Percentiles rank a stretch among this genome's conserved stretches.
Evolutionary conservation across 495 filamentous ascomycete species (phyloP).

Genomic region (Schizothecium vesticola): DNA sequence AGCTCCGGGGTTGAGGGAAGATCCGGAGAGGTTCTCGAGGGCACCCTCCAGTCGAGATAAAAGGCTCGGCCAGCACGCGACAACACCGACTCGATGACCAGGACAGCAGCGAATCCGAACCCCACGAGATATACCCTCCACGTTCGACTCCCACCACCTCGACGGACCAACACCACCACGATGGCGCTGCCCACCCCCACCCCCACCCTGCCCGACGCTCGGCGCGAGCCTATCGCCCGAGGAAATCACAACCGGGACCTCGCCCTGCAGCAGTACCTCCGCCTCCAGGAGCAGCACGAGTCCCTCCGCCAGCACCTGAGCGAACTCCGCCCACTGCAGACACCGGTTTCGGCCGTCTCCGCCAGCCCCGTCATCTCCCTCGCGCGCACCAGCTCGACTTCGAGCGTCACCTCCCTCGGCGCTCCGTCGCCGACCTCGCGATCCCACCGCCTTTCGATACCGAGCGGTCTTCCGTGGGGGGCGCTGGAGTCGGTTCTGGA

Average conservation of each 20-base stretch:
- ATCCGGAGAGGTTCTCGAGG: background rate
- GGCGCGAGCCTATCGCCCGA: constrained; percentile 3
- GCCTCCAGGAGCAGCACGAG: constrained; percentile 52
- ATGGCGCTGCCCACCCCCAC: constrained; percentile 10
- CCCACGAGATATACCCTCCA: constrained; percentile 13
- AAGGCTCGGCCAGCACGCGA: background rate
- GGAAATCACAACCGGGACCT: constrained; percentile 39
- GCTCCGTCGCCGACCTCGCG: constrained; percentile 17
- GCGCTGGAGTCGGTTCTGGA: constrained; percentile 34
- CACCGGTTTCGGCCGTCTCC: constrained; percentile 21
- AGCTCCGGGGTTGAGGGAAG: background rate
- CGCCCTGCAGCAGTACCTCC: constrained; percentile 51
- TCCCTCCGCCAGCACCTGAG: constrained; percentile 45
- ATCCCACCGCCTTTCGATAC: constrained; percentile 27
- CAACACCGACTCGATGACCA: constrained; percentile 11
- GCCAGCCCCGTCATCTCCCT: constrained; percentile 37
- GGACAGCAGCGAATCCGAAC: constrained; percentile 7
- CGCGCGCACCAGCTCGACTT: constrained; percentile 21
- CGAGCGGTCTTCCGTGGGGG: constrained; percentile 7
- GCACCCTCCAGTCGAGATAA: background rate
- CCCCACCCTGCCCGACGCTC: constrained; percentile 17
- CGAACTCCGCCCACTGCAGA: constrained; percentile 35
- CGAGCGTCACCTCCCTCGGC: constrained; percentile 15
- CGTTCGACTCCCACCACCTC: constrained; percentile 4
- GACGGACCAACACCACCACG: background rate